Base-by-base conservation (phyloP, 345 rosid species). In the Gossypium herbaceum region DNA sequence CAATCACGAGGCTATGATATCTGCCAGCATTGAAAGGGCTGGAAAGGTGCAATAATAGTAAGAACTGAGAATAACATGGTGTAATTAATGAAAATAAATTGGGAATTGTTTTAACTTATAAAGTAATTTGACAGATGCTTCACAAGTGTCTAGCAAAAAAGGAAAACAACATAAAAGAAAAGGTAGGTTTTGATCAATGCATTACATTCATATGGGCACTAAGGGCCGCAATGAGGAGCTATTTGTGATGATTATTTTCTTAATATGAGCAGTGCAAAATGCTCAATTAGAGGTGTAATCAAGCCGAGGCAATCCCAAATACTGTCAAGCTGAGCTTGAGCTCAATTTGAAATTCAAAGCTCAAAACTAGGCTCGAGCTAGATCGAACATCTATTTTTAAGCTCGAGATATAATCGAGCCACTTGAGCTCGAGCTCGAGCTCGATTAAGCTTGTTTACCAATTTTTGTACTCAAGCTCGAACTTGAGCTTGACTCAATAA, bases 1-100 rank as follows among this genome's bases (percentile, higher is more conserved):
- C 97, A 48, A 95, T 90, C 80, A 95, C 97, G 34, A 93, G 94
- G 87, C 97, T 95, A 82, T 90, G 99, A 86, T 93, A 96, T 84
- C 97, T 86, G 45, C 98, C 99, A 29, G 92, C 98, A 22, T 87
- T 83, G 75, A 96, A 93, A 60, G 95, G 98, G 83, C 99, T 93
- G 84, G 24, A 76, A 50, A 51, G 22, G 20, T 0, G 44, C 44
- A 59, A 52, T 54, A 25, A 70, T 45, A 62, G 51, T 47, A 54
- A 74, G 57, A 75, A 47, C 43, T 41, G 43, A 25, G 17, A 19
- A 76, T 16, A 75, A n/a, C 12, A 73, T 41, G 55, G 57, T 25
- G 29, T 65, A n/a, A 55, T 27, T 15, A 57, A 43, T 75, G 19
- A 7, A 2, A 44, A 77, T n/a, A 61, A 15, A 52, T 12, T 45